phyloP scores from a whole-genome alignment of 2,329 filamentous ascomycete species.

The Paracamarosporium sp. region DNA sequence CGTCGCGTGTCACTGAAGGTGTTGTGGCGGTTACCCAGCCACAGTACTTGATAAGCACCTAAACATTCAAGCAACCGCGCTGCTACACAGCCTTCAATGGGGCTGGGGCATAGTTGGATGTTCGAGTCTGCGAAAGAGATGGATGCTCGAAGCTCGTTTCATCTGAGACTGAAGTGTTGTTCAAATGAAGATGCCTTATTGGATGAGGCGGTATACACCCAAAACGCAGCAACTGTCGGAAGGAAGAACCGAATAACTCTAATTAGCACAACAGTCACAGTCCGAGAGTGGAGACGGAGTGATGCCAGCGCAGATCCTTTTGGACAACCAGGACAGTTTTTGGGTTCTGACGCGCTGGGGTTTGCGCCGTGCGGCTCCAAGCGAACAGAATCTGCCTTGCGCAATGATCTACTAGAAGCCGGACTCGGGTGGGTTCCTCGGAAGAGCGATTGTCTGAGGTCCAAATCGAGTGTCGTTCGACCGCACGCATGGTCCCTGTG shows the following conservation, averaged over 20 bases:
- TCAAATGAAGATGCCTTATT: not conserved
- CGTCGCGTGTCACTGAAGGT: not conserved
- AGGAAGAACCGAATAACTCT: not conserved
- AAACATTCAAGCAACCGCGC: not conserved
- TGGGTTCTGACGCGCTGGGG: constrained; percentile 3
- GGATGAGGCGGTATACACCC: not conserved
- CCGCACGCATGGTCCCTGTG: not conserved
- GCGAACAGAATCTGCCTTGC: constrained; percentile 17
- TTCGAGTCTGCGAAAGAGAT: not conserved
- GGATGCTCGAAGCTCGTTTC: constrained; percentile 13
- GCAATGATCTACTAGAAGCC: constrained; percentile 4
- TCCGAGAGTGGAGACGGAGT: not conserved
- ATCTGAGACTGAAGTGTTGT: not conserved
- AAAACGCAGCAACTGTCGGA: not conserved
- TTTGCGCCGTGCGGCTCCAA: not conserved
- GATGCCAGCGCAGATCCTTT: not conserved
- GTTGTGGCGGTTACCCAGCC: not conserved
- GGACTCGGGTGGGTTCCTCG: not conserved
- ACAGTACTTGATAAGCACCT: not conserved
- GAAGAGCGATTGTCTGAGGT: constrained; percentile 1
- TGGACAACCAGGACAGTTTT: not conserved
- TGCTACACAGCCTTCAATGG: not conserved
- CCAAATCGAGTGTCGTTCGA: not conserved
- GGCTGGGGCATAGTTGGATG: not conserved
- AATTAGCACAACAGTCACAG: not conserved